Evolutionary conservation across 495 filamentous ascomycete species (phyloP).

Genomic region (Aspergillus homomorphus): DNA sequence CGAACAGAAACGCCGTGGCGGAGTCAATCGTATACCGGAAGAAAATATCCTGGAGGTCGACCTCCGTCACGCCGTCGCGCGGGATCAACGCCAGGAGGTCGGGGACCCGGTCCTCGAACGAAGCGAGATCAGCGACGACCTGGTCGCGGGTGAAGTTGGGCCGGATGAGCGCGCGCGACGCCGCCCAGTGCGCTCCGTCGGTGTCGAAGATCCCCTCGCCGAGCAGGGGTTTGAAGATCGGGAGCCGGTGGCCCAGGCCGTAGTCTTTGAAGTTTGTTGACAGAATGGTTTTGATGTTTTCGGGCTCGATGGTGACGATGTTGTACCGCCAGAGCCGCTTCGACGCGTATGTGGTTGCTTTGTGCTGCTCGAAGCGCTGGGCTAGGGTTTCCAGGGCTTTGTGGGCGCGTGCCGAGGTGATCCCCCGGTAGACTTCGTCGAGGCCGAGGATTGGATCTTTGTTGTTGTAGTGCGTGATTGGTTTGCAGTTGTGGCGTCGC

Average conservation of each 20-base stretch:
- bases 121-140: conserved; percentile 24
- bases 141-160: conserved; percentile 39
- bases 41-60: conserved; percentile 52
- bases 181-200: conserved; percentile 58
- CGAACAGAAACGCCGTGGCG: conserved; percentile 58
- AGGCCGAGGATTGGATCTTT: conserved; percentile 8
- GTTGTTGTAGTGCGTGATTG: background rate
- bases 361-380: background rate
- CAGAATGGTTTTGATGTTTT: conserved; percentile 77
- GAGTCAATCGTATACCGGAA: conserved; percentile 55
- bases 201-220: conserved; percentile 59
- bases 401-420: background rate
- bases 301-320: conserved; percentile 60
- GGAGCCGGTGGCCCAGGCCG: conserved; percentile 31
- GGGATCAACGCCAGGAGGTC: conserved; percentile 39
- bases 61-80: conserved; percentile 33
- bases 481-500: conserved; percentile 8
- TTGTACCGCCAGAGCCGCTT: background rate
- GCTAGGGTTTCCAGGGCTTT: background rate
- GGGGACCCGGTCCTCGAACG: conserved; percentile 48
- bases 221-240: conserved; percentile 38
- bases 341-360: conserved; percentile 7
- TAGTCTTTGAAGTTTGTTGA: conserved; percentile 69
- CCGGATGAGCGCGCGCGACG: conserved; percentile 44
- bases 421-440: background rate